Percentiles rank a stretch among this genome's conserved stretches.
Conservation (phyloP, 1,284 basidiomycete species). For the Fomitopsis schrenkii region DNA sequence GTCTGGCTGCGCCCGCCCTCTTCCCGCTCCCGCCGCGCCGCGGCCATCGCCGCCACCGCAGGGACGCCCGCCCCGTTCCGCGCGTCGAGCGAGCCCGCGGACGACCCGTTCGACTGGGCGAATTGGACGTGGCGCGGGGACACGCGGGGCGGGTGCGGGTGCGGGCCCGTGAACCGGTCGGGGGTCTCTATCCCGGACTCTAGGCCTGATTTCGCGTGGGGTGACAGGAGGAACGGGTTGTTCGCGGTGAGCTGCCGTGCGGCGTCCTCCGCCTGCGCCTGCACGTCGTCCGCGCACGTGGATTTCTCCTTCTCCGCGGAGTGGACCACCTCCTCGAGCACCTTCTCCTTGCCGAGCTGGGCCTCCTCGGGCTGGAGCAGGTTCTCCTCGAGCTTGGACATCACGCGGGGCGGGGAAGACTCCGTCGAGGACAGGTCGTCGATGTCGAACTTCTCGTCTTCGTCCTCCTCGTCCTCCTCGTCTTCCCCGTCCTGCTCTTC, state of each 20-base stretch:
- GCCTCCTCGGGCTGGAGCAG: conserved; percentile 31
- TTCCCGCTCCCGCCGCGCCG: conserved; percentile 36
- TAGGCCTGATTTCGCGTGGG: conserved; percentile 33
- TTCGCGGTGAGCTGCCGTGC: conserved; percentile 32
- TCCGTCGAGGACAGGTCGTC: conserved; percentile 70
- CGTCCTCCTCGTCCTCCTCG: conserved; percentile 45
- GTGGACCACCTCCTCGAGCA: conserved; percentile 8
- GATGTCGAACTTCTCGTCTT: conserved; percentile 86
- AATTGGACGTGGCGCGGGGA: conserved; percentile 55
- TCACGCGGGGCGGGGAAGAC: conserved; percentile 8
- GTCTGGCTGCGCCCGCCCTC: conserved; percentile 36
- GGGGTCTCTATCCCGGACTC: conserved; percentile 74
- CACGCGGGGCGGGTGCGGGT: conserved; percentile 52
- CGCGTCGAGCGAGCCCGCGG: conserved; percentile 32
- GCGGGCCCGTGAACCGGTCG: conserved; percentile 66
- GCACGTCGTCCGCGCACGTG: too few relatives aligned
- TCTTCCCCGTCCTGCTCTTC: conserved; percentile 34
- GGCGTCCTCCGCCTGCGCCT: conserved; percentile 27
- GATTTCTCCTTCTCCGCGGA: conserved; percentile 7
- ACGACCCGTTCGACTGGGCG: conserved; percentile 30
- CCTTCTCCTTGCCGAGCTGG: conserved; percentile 31
- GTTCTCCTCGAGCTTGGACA: conserved; percentile 6
- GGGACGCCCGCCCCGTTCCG: conserved; percentile 17
- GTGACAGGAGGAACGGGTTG: conserved; percentile 30
- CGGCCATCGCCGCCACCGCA: conserved; percentile 2